Evolutionary conservation across 306 rosid species (phyloP).

Genomic region (Purshia tridentata): DNA sequence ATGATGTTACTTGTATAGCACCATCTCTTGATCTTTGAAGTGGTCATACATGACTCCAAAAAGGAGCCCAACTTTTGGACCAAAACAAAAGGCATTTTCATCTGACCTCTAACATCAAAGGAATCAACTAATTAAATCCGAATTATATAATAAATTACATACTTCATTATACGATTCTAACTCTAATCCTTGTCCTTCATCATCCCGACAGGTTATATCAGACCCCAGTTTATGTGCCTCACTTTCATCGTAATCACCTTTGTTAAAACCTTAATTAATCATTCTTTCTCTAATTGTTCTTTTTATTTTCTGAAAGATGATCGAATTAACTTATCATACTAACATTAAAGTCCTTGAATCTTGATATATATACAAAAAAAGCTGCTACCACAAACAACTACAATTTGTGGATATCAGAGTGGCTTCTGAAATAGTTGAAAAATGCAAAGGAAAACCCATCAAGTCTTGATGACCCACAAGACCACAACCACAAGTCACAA

Average conservation of each 20-base stretch:
- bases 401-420: constrained; percentile 23
- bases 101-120: constrained; percentile 29
- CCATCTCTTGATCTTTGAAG: constrained; percentile 15
- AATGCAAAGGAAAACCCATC: constrained; percentile 11
- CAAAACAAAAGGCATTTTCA: constrained; percentile 39
- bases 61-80: constrained; percentile 41
- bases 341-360: background rate
- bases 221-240: constrained; percentile 40
- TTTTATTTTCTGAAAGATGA: background rate
- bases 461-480: background rate
- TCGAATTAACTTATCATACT: background rate
- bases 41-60: constrained; percentile 18
- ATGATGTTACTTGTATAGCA: constrained; percentile 6
- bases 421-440: constrained; percentile 37
- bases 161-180: constrained; percentile 26
- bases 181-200: constrained; percentile 45
- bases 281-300: background rate
- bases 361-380: background rate
- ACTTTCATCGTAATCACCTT: constrained; percentile 51
- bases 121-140: background rate
- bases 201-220: constrained; percentile 52
- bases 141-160: background rate
- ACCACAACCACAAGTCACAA: constrained; percentile 21
- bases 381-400: background rate
- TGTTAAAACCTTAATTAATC: constrained; percentile 32